Evolutionary conservation across 345 rosid species (phyloP).

Genomic region (Anastatica hierochuntica): DNA sequence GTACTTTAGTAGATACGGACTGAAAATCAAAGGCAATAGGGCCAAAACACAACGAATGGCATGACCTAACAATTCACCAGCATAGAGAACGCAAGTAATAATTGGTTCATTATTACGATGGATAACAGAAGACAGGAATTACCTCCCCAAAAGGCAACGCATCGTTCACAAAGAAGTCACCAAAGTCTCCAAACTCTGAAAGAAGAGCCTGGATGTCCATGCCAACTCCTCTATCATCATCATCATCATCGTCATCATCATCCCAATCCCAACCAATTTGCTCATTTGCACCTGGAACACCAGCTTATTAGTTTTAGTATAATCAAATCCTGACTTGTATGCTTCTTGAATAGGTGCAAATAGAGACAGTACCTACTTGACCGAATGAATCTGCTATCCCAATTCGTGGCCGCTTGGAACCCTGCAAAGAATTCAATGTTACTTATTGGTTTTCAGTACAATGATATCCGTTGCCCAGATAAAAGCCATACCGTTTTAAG

Average conservation of each 20-base stretch:
- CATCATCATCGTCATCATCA: slow-evolving; percentile 43
- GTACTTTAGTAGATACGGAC: slow-evolving; percentile 13
- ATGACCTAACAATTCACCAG: slow-evolving; percentile 14
- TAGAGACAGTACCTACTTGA: slow-evolving; percentile 44
- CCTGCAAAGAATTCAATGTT: slow-evolving; percentile 41
- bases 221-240: slow-evolving; percentile 74
- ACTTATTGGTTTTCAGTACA: neutral
- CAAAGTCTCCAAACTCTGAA: slow-evolving; percentile 98
- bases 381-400: slow-evolving; percentile 57
- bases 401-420: slow-evolving; percentile 72
- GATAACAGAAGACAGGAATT: slow-evolving; percentile 11
- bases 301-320: slow-evolving; percentile 44
- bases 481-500: slow-evolving; percentile 49
- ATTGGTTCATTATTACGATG: too few species aligned
- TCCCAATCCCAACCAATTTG: slow-evolving; percentile 87
- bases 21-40: neutral
- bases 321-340: slow-evolving; percentile 44
- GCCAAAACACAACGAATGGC: neutral
- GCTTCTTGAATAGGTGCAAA: slow-evolving; percentile 38
- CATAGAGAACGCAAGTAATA: neutral
- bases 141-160: slow-evolving; percentile 98
- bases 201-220: slow-evolving; percentile 95
- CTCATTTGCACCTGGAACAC: slow-evolving; percentile 63
- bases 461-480: too few species aligned
- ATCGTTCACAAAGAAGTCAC: slow-evolving; percentile 93